phyloP scores from a whole-genome alignment of 2,329 filamentous ascomycete genomes.

The Monilinia fructicola region DNA sequence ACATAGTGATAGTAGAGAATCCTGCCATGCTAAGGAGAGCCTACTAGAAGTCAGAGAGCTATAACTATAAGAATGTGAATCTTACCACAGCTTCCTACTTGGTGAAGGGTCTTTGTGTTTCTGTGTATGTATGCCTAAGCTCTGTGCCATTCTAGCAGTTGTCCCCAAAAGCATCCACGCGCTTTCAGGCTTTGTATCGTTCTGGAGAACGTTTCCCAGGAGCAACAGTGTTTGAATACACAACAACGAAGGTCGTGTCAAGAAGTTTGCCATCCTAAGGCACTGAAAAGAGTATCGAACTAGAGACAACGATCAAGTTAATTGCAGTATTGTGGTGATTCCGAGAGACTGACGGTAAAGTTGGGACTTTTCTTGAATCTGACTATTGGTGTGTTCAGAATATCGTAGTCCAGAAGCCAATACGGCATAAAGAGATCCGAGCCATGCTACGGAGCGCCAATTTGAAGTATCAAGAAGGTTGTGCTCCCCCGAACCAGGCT shows the following conservation, averaged over 20 bases:
- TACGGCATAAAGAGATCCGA: constrained; percentile 1
- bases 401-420: constrained; percentile 2
- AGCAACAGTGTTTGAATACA: constrained; percentile 62
- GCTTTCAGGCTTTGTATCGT: constrained; percentile 65
- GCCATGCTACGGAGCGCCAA: constrained; percentile 4
- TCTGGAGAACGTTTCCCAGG: constrained; percentile 60
- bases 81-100: constrained; percentile 25
- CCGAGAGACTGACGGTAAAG: constrained; percentile 2
- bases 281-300: constrained; percentile 52
- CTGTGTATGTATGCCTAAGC: constrained; percentile 53
- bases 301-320: constrained; percentile 7
- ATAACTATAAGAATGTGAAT: neutral
- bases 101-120: constrained; percentile 13
- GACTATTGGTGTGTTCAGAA: neutral
- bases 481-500: neutral
- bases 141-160: constrained; percentile 62
- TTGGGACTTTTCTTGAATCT: constrained; percentile 6
- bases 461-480: neutral
- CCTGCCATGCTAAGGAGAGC: constrained; percentile 12
- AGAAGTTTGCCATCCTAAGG: constrained; percentile 58
- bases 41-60: neutral
- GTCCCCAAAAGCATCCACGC: constrained; percentile 63
- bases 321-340: neutral
- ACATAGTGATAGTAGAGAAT: constrained; percentile 6
- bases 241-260: constrained; percentile 60